Evolutionary conservation across 1,139 yeast species (phyloP).

Genomic region (Magnusiomyces tetraspermus): DNA sequence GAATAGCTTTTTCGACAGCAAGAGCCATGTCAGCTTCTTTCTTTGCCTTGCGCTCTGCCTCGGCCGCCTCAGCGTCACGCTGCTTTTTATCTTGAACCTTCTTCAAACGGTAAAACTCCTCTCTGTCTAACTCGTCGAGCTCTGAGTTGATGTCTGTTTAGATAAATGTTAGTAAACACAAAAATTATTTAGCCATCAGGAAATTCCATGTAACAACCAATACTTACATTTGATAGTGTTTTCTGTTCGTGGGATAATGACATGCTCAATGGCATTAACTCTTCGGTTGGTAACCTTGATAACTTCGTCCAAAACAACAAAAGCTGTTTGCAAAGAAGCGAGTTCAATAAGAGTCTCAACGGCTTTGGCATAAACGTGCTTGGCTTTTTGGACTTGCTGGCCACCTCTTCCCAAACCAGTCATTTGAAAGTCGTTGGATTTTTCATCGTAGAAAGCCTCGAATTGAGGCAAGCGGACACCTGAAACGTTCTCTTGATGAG

Average conservation of each 20-base stretch:
- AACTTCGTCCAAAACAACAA: slow-evolving; percentile 91
- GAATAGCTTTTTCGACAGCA: slow-evolving; percentile 9
- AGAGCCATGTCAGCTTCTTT: slow-evolving; percentile 16
- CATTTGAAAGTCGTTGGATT: slow-evolving; percentile 85
- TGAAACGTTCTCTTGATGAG: slow-evolving; percentile 91
- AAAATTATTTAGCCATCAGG: not conserved
- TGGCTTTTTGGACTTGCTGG: slow-evolving; percentile 94
- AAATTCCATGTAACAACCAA: no score
- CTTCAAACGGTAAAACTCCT: slow-evolving; percentile 91
- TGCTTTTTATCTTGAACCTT: slow-evolving; percentile 96
- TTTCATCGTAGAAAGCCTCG: slow-evolving; percentile 72
- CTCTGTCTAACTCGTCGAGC: slow-evolving; percentile 94
- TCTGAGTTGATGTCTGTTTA: slow-evolving; percentile 69
- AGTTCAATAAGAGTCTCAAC: slow-evolving; percentile 93
- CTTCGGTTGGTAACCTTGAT: slow-evolving; percentile 96
- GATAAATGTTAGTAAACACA: not conserved
- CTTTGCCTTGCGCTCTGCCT: slow-evolving; percentile 36
- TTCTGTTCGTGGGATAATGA: slow-evolving; percentile 93
- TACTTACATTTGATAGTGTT: slow-evolving; percentile 62
- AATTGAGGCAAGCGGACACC: slow-evolving; percentile 94
- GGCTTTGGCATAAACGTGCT: slow-evolving; percentile 83
- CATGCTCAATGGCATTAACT: slow-evolving; percentile 98
- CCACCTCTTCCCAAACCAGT: slow-evolving; percentile 98
- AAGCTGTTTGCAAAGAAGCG: slow-evolving; percentile 90
- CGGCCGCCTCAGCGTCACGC: slow-evolving; percentile 58